Conservation (phyloP, 345 rosid species). For the Erucastrum elatum region DNA sequence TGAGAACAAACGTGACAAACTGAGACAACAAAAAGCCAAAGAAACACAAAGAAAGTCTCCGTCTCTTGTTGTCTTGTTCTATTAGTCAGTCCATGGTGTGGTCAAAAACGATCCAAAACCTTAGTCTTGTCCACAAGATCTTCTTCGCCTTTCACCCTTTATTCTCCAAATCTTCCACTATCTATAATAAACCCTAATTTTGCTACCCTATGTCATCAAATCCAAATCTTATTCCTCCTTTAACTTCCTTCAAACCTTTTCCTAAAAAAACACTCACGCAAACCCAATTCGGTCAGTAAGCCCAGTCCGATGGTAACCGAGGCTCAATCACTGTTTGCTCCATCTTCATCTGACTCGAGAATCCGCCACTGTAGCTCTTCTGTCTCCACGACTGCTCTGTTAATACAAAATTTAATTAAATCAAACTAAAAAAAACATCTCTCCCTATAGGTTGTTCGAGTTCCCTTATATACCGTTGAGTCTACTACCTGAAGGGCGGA, state of each 20-base stretch:
- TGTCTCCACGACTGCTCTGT: constrained; percentile 29
- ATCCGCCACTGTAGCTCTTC: constrained; percentile 8
- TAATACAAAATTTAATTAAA: too few relatives aligned
- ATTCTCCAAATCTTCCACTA: constrained; percentile 3
- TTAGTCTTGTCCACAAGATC: constrained; percentile 27
- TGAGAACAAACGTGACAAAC: constrained; percentile 3
- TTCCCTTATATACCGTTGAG: neutral
- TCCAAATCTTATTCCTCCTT: constrained; percentile 2
- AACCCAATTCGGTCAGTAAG: constrained; percentile 18
- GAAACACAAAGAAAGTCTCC: neutral
- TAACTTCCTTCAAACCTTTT: neutral
- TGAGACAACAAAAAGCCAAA: neutral
- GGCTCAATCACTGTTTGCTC: constrained; percentile 28
- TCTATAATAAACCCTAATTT: constrained; percentile 16
- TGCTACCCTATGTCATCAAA: constrained; percentile 13
- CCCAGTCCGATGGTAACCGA: constrained; percentile 31
- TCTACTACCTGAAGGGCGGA: constrained; percentile 31
- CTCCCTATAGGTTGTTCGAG: neutral
- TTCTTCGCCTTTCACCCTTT: neutral
- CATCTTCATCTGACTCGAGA: constrained; percentile 17
- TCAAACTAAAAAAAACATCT: too few relatives aligned
- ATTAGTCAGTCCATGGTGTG: constrained; percentile 12
- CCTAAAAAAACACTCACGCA: neutral
- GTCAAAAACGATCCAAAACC: constrained; percentile 40
- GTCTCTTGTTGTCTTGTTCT: neutral